Percentiles rank a stretch among this genome's conserved stretches.
Conservation (phyloP, 176 grass and related monocot genomes). For the Areca catechu region DNA sequence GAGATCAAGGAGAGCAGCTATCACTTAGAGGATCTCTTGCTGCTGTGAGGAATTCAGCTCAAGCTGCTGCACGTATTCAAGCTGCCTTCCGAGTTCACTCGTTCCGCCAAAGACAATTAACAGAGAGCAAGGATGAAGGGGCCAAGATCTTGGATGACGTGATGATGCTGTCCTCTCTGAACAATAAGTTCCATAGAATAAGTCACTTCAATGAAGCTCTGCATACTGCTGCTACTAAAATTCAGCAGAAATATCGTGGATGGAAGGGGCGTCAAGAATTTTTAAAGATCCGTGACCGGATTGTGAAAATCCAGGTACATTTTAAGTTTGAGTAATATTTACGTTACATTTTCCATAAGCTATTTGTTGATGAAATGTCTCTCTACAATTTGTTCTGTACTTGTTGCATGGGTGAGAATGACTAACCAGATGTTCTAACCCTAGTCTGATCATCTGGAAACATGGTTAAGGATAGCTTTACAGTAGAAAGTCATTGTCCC, state of each 20-base stretch:
- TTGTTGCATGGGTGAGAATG: too few species aligned
- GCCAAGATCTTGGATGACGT: slow-evolving; percentile 11
- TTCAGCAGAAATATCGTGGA: slow-evolving; percentile 77
- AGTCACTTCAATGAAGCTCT: slow-evolving; percentile 34
- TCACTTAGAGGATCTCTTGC: slow-evolving; percentile 37
- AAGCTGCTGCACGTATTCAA: slow-evolving; percentile 54
- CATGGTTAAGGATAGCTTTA: too few species aligned
- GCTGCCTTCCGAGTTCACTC: slow-evolving; percentile 63
- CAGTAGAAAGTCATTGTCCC: too few species aligned
- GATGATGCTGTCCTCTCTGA: slow-evolving; percentile 21
- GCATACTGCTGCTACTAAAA: slow-evolving; percentile 55
- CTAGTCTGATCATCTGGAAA: too few species aligned
- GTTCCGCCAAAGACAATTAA: slow-evolving; percentile 43
- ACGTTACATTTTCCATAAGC: background rate
- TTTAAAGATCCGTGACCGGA: slow-evolving; percentile 42
- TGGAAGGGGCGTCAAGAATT: slow-evolving; percentile 79
- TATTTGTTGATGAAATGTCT: too few species aligned
- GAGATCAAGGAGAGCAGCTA: slow-evolving; percentile 1
- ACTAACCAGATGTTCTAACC: too few species aligned
- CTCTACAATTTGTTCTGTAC: too few species aligned
- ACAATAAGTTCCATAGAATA: slow-evolving; percentile 20
- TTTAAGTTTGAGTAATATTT: background rate
- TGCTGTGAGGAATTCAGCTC: slow-evolving; percentile 58
- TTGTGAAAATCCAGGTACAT: slow-evolving; percentile 84
- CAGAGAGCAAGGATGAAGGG: slow-evolving; percentile 16